Evolutionary conservation across 495 filamentous ascomycete species (phyloP), one percentile per base, ranked within the genome.

Genomic region (Neurospora pannonica): DNA sequence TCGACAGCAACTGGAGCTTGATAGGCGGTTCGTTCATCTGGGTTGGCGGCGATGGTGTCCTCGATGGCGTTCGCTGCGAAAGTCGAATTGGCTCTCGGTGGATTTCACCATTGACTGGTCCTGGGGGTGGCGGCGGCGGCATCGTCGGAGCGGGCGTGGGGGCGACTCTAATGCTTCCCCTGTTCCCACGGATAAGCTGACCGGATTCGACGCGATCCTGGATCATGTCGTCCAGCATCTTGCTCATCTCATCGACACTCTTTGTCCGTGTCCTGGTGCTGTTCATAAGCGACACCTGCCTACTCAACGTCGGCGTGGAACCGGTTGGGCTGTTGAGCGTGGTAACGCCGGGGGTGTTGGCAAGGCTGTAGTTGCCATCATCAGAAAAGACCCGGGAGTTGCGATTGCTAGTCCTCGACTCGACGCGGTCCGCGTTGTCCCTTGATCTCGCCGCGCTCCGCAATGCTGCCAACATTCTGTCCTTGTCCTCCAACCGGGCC

Each of bases 171-270:
- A 90, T 83, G 73, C 87, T 88, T 17, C 89, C 89, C 70, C 89
- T 85, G 39, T 82, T 81, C 60, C 89, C 86, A 72, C 90, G 88
- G 37, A 91, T 84, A 54, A 91, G 76, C 70, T 90, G 87, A 19
- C 91, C 92, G 38, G 85, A 86, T 75, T 94, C 92, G 71, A 95
- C 92, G 28, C 92, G 89, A 78, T 94, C 91, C 81, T 93, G 92
- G 74, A 97, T 96, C 94, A 97, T 97, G 81, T 96, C 92, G 76
- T 97, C 94, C 38, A 97, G 87, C 83, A 97, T 93, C 69, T 90
- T 87, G 72, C 92, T 96, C 87, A 97, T 92, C 81, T 97, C 94
- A 76, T 96, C 54, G 67, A 95, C 90, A 74, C 92, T 92, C 85
- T 88, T 91, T 37, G 88, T 88, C 74, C 89, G 87, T 72, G 86